Conservation (phyloP, 352 stramenopile genomes). For the Halophytophthora batemanensis region DNA sequence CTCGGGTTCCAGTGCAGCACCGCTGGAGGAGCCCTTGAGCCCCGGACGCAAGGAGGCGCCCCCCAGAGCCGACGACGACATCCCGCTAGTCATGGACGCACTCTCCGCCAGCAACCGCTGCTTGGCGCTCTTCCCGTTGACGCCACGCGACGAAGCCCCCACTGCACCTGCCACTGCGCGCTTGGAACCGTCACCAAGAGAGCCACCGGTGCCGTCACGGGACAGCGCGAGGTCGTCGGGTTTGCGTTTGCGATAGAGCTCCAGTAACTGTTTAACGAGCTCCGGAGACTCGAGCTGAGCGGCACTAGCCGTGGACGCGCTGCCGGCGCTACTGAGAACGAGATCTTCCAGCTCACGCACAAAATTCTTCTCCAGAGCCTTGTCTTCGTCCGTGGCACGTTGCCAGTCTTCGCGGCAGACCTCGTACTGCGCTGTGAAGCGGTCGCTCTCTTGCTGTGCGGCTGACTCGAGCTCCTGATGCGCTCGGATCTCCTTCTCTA, state of each 20-base stretch:
- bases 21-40: slow-evolving; percentile 24
- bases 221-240: slow-evolving; percentile 34
- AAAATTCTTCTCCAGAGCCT: slow-evolving; percentile 57
- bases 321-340: slow-evolving; percentile 22
- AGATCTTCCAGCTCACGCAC: slow-evolving; percentile 73
- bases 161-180: slow-evolving; percentile 7
- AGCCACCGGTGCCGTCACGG: slow-evolving; percentile 9
- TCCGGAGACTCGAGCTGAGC: slow-evolving; percentile 44
- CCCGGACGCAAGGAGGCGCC: slow-evolving; percentile 28
- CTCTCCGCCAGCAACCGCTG: slow-evolving; percentile 45
- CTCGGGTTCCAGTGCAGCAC: slow-evolving; percentile 29
- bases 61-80: slow-evolving; percentile 31
- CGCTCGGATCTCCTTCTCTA: slow-evolving; percentile 18
- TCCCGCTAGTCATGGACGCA: slow-evolving; percentile 12
- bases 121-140: slow-evolving; percentile 33
- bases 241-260: slow-evolving; percentile 78
- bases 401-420: slow-evolving; percentile 64
- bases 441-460: slow-evolving; percentile 42
- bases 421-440: slow-evolving; percentile 51
- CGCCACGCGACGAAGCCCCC: slow-evolving; percentile 5
- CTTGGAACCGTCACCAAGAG: slow-evolving; percentile 13
- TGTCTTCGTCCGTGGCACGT: slow-evolving; percentile 66
- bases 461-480: slow-evolving; percentile 20
- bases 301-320: slow-evolving; percentile 19
- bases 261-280: slow-evolving; percentile 61